A percentile compares a stretch with the other conserved stretches of the same genome.
These are phyloP conservation scores for Penicillium sp. DNA, from an alignment of 2,329 filamentous ascomycete species.

Conservation along the genomic window DNA sequence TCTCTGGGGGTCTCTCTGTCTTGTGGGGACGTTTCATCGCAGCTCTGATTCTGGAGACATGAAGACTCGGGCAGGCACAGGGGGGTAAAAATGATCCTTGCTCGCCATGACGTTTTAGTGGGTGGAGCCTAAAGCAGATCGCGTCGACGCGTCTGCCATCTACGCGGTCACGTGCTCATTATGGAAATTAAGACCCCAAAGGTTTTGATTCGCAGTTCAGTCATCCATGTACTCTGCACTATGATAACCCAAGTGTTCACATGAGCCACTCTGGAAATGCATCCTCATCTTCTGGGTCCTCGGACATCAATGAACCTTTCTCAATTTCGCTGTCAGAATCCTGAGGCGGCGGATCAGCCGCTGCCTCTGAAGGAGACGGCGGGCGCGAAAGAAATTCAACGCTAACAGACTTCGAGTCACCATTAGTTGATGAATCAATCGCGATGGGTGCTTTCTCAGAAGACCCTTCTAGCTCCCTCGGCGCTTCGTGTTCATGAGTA, in stretches of 20 bases:
- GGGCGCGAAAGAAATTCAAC: conserved; percentile 25
- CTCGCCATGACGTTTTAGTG: conserved; percentile 17
- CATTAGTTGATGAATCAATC: conserved; percentile 26
- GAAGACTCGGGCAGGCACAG: background rate
- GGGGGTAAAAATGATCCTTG: conserved; percentile 1
- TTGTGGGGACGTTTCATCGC: conserved; percentile 30
- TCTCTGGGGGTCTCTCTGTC: conserved; percentile 14
- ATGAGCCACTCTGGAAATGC: conserved; percentile 63
- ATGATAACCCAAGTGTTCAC: no score
- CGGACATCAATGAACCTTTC: conserved; percentile 53
- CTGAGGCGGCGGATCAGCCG: conserved; percentile 7
- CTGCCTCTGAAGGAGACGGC: conserved; percentile 11
- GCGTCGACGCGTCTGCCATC: conserved; percentile 14
- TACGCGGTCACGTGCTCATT: conserved; percentile 8
- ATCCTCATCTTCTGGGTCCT: conserved; percentile 65
- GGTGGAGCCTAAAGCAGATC: conserved; percentile 11
- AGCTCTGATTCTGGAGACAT: conserved; percentile 11
- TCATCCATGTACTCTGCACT: conserved; percentile 23
- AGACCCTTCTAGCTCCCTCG: conserved; percentile 13
- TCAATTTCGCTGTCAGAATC: conserved; percentile 42
- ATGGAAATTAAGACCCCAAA: no score
- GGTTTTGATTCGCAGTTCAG: background rate
- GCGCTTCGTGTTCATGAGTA: background rate
- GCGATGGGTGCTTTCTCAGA: conserved; percentile 23
- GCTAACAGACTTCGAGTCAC: conserved; percentile 26